Percentiles rank a stretch among this genome's conserved stretches.
Evolutionary conservation across 75 land plant genomes (phyloP).

Genomic region (Pinus albicaulis): DNA sequence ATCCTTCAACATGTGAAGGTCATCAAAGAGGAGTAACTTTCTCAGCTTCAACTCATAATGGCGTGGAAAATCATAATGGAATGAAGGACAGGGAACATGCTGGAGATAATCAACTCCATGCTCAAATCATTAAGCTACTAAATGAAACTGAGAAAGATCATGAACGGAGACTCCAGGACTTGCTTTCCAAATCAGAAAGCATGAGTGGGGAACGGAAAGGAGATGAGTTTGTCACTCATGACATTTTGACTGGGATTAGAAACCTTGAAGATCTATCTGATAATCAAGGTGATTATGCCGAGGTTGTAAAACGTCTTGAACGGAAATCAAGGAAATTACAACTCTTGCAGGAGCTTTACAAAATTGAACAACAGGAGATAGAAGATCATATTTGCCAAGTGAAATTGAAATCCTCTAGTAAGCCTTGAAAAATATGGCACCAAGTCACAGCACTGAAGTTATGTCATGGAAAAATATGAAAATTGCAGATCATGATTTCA

Average conservation of each 20-base stretch:
- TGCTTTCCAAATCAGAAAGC: neutral
- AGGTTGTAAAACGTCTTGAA: conserved; percentile 9
- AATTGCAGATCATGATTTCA: neutral
- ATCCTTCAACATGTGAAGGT: neutral
- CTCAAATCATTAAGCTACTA: neutral
- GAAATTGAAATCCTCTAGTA: conserved; percentile 2
- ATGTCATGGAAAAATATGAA: neutral
- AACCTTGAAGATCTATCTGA: neutral
- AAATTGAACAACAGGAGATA: conserved; percentile 4
- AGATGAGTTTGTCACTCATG: neutral
- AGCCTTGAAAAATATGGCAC: neutral
- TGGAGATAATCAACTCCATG: neutral
- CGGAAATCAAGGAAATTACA: conserved; percentile 7
- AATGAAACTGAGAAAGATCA: neutral
- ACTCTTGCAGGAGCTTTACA: conserved; percentile 11
- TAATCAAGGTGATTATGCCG: neutral
- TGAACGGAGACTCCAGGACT: neutral
- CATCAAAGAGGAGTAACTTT: neutral
- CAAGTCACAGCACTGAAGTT: neutral
- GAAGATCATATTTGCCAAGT: conserved; percentile 1
- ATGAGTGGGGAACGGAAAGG: neutral
- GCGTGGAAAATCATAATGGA: neutral
- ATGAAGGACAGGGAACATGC: neutral
- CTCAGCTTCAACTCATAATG: neutral
- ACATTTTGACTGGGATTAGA: neutral